Conservation (phyloP, 139 green algal genomes). For the Chlamydomonas urium region DNA sequence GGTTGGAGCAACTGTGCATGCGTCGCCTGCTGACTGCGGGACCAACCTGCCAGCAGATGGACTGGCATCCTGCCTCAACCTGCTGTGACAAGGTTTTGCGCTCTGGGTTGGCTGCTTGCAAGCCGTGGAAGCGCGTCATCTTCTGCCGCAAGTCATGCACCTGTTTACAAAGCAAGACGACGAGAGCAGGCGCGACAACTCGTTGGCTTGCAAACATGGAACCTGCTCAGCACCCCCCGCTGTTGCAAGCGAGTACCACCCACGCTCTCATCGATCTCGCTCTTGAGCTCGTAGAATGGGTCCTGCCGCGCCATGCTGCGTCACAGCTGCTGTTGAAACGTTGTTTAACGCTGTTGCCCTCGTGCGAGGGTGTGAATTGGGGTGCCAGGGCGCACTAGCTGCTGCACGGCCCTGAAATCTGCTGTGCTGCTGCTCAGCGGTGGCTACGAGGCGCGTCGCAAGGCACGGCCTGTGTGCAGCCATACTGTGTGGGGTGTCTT, state of each 20-base stretch:
- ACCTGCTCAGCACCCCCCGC: not conserved
- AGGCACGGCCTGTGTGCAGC: no score
- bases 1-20: not conserved
- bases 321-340: no score
- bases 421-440: no score
- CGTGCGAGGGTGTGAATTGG: no score
- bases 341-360: no score
- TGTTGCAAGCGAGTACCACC: not conserved
- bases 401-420: no score
- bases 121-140: conserved; percentile 51
- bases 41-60: conserved; percentile 53
- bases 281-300: conserved; percentile 12
- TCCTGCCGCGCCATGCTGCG: conserved; percentile 1
- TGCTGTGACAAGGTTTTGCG: conserved; percentile 33
- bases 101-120: conserved; percentile 48
- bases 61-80: conserved; percentile 40
- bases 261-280: conserved; percentile 15
- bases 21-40: no score
- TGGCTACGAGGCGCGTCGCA: no score
- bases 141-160: conserved; percentile 53
- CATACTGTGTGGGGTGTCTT: no score
- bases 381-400: no score
- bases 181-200: no score
- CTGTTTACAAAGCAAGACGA: conserved; percentile 26
- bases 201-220: not conserved